Evolutionary conservation across 2,329 filamentous ascomycete genomes (phyloP).

Genomic region (Chaetomiaceae sp.): DNA sequence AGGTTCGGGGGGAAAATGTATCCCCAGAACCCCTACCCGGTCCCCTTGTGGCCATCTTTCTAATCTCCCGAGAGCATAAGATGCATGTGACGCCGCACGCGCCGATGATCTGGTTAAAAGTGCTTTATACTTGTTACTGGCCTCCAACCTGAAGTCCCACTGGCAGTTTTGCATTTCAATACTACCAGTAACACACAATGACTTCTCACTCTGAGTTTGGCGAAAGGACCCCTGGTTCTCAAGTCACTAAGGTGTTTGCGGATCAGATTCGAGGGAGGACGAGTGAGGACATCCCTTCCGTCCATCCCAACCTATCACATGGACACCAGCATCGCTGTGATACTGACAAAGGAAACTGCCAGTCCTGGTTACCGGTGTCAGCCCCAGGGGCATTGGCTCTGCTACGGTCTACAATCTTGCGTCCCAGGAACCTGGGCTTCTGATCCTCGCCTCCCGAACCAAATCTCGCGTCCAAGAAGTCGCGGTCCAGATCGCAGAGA

Average conservation of each 20-base stretch:
- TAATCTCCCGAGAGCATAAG: too few relatives aligned
- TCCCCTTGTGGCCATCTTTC: too few relatives aligned
- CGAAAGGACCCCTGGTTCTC: constrained; percentile 30
- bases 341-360: background rate
- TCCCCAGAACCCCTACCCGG: too few relatives aligned
- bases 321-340: too few relatives aligned
- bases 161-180: too few relatives aligned
- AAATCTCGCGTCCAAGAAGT: constrained; percentile 36
- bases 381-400: constrained; percentile 37
- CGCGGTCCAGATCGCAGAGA: constrained; percentile 30
- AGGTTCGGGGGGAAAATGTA: constrained; percentile 12
- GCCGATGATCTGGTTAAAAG: too few relatives aligned
- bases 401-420: constrained; percentile 39
- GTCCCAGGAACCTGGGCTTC: constrained; percentile 35
- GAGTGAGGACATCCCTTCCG: too few relatives aligned
- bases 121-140: too few relatives aligned
- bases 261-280: constrained; percentile 27
- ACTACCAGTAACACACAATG: constrained; percentile 20
- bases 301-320: too few relatives aligned
- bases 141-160: too few relatives aligned
- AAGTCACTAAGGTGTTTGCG: constrained; percentile 28
- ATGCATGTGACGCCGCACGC: too few relatives aligned
- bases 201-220: constrained; percentile 33
- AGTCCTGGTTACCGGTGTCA: constrained; percentile 39
- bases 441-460: constrained; percentile 42